These are phyloP conservation scores for Cardiosporidium cionae DNA, from an alignment of 169 alveolate genomes.

Conservation along the genomic window DNA sequence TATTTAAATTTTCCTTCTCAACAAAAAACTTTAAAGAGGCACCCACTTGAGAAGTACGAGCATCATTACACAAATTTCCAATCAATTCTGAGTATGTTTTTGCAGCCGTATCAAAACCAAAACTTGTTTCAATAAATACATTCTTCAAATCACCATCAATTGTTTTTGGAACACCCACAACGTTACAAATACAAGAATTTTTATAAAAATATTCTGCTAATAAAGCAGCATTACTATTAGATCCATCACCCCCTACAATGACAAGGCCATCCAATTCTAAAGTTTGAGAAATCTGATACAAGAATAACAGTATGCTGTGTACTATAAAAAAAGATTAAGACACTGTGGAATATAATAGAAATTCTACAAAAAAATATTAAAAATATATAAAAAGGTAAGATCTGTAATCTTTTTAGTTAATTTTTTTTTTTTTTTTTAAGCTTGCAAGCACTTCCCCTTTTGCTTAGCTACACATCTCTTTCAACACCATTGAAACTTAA, in stretches of 20 bases:
- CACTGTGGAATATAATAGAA: neutral
- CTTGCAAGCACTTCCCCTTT: too few relatives aligned
- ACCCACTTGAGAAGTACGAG: conserved; percentile 18
- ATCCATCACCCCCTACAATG: conserved; percentile 98
- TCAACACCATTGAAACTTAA: too few relatives aligned
- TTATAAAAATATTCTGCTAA: conserved; percentile 88
- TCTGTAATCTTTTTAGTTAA: too few relatives aligned
- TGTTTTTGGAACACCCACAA: conserved; percentile 97
- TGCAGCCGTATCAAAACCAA: conserved; percentile 98
- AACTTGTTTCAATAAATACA: conserved; percentile 81
- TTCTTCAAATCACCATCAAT: conserved; percentile 97
- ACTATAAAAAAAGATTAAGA: neutral
- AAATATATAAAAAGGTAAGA: neutral
- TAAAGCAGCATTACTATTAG: conserved; percentile 95
- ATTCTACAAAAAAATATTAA: neutral
- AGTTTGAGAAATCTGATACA: conserved; percentile 52
- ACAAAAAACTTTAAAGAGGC: neutral
- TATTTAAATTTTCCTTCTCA: neutral
- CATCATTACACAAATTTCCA: conserved; percentile 88
- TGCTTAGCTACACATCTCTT: too few relatives aligned
- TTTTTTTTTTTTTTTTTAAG: too few relatives aligned
- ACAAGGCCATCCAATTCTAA: conserved; percentile 93
- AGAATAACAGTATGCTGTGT: neutral
- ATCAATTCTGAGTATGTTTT: conserved; percentile 92
- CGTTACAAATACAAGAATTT: conserved; percentile 37